Evolutionary conservation across 2,329 filamentous ascomycete species (phyloP).

Genomic region (Curvularia eragrostidis): DNA sequence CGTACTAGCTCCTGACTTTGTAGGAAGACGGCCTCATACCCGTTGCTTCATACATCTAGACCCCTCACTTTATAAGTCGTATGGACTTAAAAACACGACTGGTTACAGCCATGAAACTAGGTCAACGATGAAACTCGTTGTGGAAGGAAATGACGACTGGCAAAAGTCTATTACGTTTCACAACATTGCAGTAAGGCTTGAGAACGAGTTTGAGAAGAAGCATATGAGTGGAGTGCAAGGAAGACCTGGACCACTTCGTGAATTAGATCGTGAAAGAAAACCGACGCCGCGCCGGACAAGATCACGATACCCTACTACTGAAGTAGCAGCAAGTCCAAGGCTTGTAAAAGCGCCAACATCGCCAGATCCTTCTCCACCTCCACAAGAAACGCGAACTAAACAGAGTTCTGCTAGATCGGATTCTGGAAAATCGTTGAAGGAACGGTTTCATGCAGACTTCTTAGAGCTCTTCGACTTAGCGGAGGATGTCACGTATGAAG

Average conservation of each 20-base stretch:
- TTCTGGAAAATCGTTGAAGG: neutral
- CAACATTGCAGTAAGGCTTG: conserved; percentile 18
- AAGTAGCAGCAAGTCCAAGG: neutral
- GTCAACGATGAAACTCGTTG: conserved; percentile 17
- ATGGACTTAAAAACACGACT: conserved; percentile 15
- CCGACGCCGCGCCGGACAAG: neutral
- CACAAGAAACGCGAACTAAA: neutral
- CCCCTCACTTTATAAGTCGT: conserved; percentile 9
- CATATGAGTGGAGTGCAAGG: conserved; percentile 9
- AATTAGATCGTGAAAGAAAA: conserved; percentile 16
- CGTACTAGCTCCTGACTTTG: conserved; percentile 12
- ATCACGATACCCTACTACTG: neutral
- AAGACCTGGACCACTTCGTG: conserved; percentile 16
- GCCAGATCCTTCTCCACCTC: neutral
- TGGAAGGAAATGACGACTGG: conserved; percentile 14
- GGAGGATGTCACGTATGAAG: conserved; percentile 3
- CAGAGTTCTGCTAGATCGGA: conserved; percentile 7
- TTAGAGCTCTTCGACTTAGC: conserved; percentile 13
- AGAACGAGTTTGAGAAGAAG: conserved; percentile 20
- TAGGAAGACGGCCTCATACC: conserved; percentile 10
- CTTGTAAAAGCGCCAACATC: conserved; percentile 2
- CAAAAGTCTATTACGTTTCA: conserved; percentile 18
- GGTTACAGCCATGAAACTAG: conserved; percentile 22
- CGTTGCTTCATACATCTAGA: conserved; percentile 19
- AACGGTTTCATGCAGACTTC: conserved; percentile 13